Base-by-base conservation (phyloP, 768 basidiomycete species). In the Nevesoporus exiguus region DNA sequence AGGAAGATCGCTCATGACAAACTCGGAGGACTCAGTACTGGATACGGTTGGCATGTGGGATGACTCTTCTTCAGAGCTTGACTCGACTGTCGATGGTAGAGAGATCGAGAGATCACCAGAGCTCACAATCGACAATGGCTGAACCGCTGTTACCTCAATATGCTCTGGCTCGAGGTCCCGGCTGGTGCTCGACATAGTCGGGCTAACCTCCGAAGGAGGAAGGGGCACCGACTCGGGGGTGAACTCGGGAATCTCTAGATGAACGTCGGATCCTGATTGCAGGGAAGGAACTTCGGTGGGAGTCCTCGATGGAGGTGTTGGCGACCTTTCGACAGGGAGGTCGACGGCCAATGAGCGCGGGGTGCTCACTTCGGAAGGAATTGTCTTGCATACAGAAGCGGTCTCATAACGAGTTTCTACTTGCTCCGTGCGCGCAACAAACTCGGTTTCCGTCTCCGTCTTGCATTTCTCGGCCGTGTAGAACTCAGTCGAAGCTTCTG, bases 361-460 rank as follows among this genome's bases (percentile, higher is more conserved):
- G 0, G 71, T 69, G 43, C 62, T 69, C 22, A 43, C 67, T 44
- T 71, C 68, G n/a, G 73, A 69, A 17, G 73, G 69, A 14, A 74
- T 71, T 19, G 73, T 72, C 56, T 49, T 62, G 61, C 71, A 71
- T n/a, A 70, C 3, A 9, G 70, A 72, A 1, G 79, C 84, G 7
- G 82, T 84, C 55, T 76, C 72, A 49, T 77, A 86, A 2, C 69
- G 65, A 3, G 81, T 84, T 47, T 76, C 72, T 54, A 79, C 85
- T 33, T 52, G 55, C 39, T 62, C 67, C 4, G 59, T 54, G 30
- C 40, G 57, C 2, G 77, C 78, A 19, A 77, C 65, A 44, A 76
- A 76, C 34, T 81, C 81, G 7, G 78, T 77, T 50, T 69, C 68
- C 0, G 60, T 57, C 42, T 68, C 66, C 2, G 59, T 55, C 53